Base-by-base conservation (phyloP, 768 basidiomycete species). In the Kwoniella dejecticola region DNA sequence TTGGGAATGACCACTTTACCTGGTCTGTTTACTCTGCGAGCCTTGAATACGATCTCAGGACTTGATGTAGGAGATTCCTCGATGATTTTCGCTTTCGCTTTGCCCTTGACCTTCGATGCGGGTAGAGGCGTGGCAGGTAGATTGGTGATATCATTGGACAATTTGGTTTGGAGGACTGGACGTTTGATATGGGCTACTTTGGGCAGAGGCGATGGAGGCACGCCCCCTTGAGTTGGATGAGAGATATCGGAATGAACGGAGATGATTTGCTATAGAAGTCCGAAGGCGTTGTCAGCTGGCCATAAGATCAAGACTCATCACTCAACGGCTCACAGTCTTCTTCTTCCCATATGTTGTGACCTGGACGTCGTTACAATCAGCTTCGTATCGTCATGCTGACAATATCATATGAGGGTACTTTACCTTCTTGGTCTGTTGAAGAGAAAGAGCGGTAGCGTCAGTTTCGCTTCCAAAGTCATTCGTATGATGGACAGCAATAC, bases 301-400 rank as follows among this genome's bases (percentile, higher is more conserved):
- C n/a, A n/a, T n/a, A n/a, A 27, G 17, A 19, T 23, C 17, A 27
- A 46, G 19, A 29, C 4, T 4, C 7, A 42, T n/a, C 41, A 27
- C 2, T 7, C 27, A n/a, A 4, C 26, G n/a, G 49, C 75, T 67
- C 41, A 77, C 74, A 2, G 64, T 71, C 54, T 68, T 71, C 53
- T 70, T 71, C 5, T 64, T 47, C 31, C 72, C 75, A 53, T 76
- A 76, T 10, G 69, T 67, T 6, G 63, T 76, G 58, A 76, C 72
- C 70, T 76, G 40, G 24, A 23, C 12, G 21, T 40, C 21, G 23
- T 69, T 42, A 66, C 23, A 29, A 31, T 31, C 7, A 27, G 29
- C 19, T 47, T 29, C 19, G 8, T 47, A 29, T 23, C 8, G 17
- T 19, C n/a, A 27, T 13, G 4, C 30, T 4, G 7, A 26, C 19